phyloP scores from a whole-genome alignment of 495 filamentous ascomycete species.

The Choiromyces venosus region DNA sequence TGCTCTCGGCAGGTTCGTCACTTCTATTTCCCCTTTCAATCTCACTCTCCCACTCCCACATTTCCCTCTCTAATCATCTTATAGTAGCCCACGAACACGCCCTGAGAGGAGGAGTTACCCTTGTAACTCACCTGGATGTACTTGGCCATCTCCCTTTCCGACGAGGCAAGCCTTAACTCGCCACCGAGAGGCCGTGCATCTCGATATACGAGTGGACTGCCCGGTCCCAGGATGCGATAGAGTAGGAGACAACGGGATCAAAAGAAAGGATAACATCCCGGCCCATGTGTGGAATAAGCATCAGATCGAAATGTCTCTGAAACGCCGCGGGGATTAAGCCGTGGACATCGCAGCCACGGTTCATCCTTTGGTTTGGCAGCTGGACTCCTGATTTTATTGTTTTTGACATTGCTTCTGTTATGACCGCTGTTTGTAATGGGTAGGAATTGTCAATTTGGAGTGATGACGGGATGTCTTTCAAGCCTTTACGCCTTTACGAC shows the following conservation, averaged over 20 bases:
- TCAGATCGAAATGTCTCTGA: neutral
- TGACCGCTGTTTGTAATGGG: no score
- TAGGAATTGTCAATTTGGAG: no score
- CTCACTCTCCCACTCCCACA: neutral
- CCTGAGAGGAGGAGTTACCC: neutral
- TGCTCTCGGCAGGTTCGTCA: neutral
- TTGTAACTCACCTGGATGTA: neutral
- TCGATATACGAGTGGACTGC: neutral
- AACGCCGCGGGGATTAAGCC: no score
- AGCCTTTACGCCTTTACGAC: no score
- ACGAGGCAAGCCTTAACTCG: slow-evolving; percentile 11
- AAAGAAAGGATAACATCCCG: slow-evolving; percentile 14
- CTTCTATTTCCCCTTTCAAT: neutral
- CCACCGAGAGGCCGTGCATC: neutral
- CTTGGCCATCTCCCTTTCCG: neutral
- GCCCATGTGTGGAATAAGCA: neutral
- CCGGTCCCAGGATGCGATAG: slow-evolving; percentile 6
- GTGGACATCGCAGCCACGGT: no score
- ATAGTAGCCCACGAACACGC: neutral
- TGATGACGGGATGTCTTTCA: no score
- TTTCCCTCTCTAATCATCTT: neutral
- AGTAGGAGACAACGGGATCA: slow-evolving; percentile 10
- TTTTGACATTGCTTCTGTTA: no score
- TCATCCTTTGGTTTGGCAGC: no score
- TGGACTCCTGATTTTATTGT: no score